These are phyloP conservation scores for Apostasia shenzhenica DNA, from an alignment of 106 monocot genomes.

Conservation along the genomic window DNA sequence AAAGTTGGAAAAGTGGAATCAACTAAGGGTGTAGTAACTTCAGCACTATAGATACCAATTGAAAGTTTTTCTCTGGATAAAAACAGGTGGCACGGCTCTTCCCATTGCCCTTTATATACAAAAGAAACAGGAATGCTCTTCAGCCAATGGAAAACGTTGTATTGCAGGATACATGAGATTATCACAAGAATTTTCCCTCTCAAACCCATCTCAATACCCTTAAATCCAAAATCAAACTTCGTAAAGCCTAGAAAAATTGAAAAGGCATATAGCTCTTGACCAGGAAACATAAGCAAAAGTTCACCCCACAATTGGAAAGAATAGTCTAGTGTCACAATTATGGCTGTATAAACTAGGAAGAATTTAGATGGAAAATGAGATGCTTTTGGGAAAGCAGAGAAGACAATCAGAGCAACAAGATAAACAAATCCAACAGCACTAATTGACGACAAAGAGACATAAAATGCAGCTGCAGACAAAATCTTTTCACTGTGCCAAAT, in stretches of 20 bases:
- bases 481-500: conserved; percentile 93
- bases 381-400: conserved; percentile 76
- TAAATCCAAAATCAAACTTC: conserved; percentile 74
- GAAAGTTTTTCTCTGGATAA: conserved; percentile 23
- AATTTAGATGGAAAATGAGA: conserved; percentile 82
- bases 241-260: conserved; percentile 67
- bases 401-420: conserved; percentile 66
- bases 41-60: not conserved
- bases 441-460: conserved; percentile 74
- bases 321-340: conserved; percentile 68
- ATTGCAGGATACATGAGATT: conserved; percentile 83
- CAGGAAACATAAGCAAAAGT: conserved; percentile 74
- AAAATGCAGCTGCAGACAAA: conserved; percentile 73
- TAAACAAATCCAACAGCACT: conserved; percentile 86
- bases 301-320: conserved; percentile 92
- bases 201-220: conserved; percentile 82
- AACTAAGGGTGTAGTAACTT: conserved; percentile 20
- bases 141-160: conserved; percentile 90
- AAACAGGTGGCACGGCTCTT: conserved; percentile 92
- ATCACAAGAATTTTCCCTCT: conserved; percentile 86
- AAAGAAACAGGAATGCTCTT: conserved; percentile 52
- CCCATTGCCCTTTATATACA: conserved; percentile 75
- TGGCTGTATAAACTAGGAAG: conserved; percentile 70
- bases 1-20: not conserved
- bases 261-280: conserved; percentile 47